Evolutionary conservation across 768 basidiomycete genomes (phyloP).

Genomic region (Kwoniella mangroviensis): DNA sequence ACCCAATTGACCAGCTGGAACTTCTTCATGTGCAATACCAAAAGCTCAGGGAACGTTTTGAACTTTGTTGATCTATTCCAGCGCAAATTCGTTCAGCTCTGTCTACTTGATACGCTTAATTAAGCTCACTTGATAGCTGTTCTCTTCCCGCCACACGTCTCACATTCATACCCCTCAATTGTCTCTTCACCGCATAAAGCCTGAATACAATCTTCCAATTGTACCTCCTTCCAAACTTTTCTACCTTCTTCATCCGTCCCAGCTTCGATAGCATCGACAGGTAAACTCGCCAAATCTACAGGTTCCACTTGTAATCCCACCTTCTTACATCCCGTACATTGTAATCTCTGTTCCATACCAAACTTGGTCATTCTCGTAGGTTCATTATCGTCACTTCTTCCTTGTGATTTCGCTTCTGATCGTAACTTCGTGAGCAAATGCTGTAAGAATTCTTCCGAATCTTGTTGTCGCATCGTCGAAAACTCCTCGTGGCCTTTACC

Average conservation of each 20-base stretch:
- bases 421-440: conserved; percentile 77
- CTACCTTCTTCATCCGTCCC: conserved; percentile 67
- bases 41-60: conserved; percentile 82
- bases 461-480: conserved; percentile 94
- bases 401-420: conserved; percentile 57
- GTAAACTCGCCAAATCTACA: conserved; percentile 76
- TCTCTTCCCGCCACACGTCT: conserved; percentile 71
- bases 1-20: conserved; percentile 98
- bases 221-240: conserved; percentile 68
- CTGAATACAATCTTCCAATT: conserved; percentile 66
- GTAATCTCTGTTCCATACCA: conserved; percentile 81
- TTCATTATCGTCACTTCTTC: conserved; percentile 59
- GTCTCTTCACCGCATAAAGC: conserved; percentile 44
- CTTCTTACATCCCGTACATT: conserved; percentile 75
- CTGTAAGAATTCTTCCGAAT: conserved; percentile 90
- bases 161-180: conserved; percentile 73
- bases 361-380: conserved; percentile 79
- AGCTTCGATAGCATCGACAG: conserved; percentile 70
- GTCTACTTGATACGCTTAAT: neutral
- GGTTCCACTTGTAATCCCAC: conserved; percentile 82
- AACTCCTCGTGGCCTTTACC: conserved; percentile 94
- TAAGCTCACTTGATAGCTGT: conserved; percentile 71
- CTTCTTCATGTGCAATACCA: conserved; percentile 88
- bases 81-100: conserved; percentile 1
- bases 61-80: conserved; percentile 70